Evolutionary conservation across 2,329 filamentous ascomycete genomes (phyloP), one percentile per base, ranked within the genome.

Genomic region (Tetracladium maxilliforme): DNA sequence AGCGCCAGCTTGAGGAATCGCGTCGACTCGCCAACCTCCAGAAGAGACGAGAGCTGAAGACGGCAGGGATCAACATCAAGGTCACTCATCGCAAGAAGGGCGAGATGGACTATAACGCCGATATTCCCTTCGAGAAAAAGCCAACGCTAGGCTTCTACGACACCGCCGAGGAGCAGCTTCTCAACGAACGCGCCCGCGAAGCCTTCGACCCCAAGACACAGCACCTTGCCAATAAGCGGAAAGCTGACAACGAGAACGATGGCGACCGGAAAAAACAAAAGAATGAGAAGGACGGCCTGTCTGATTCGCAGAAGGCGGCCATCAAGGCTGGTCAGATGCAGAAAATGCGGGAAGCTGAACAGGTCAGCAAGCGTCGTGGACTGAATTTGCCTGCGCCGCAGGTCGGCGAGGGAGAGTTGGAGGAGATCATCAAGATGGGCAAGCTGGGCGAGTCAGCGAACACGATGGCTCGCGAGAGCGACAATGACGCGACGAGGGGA

Each of bases 61-160:
- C 86, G 46, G 84, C 90, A 3, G 90, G 90, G 23, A 95, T 98
- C 54, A 98, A 98, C 49, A 84, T 95, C 58, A 98, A 95, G 54
- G 75, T 95, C 29, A 73, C 74, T 4, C 90, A 79, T 10, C 72
- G 79, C 32, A 95, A 95, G 59, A 75, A 83, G 59, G 90, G 90
- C 1, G 78, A 95, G 57, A 98, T 98, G 83, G 90, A 98, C 52
- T 98, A 98, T 60, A 98, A 98, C 51, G 90, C 90, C 40, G 90
- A 98, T 41, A 92, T 98, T 36, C 90, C 90, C 0, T 95, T 98
- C 37, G 90, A 98, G 50, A 94, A 90, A 52, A 80, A 81, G 35
- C 76, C 90, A 1, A 77, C 79, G 0, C 59, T 74, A 13, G 90
- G 90, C 9, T 98, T 98, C 48, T 93, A 87, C 54, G 87, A 98